Evolutionary conservation across 805 yeast genomes (phyloP).

Genomic region (Pichia californica): DNA sequence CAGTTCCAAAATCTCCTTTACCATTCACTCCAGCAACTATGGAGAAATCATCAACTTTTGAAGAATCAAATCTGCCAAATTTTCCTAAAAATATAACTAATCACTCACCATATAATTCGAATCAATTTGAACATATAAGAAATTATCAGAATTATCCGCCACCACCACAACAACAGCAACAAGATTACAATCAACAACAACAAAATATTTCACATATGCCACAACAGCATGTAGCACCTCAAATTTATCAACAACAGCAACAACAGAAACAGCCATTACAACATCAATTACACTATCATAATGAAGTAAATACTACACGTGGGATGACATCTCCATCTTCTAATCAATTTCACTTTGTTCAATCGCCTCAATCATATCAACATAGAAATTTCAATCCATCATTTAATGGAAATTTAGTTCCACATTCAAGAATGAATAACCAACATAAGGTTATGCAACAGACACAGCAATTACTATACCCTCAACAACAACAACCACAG

Average conservation of each 20-base stretch:
- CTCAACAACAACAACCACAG: neutral
- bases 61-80: no score
- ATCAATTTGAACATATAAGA: no score
- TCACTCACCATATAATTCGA: neutral
- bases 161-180: neutral
- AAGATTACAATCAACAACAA: no score
- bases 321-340: neutral
- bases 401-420: no score
- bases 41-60: no score
- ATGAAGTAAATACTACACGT: neutral
- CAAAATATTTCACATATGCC: neutral
- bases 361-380: neutral
- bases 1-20: conserved; percentile 5
- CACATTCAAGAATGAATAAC: neutral
- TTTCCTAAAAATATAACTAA: no score
- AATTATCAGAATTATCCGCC: neutral
- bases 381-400: neutral
- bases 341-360: neutral
- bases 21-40: conserved; percentile 3
- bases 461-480: neutral
- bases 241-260: neutral
- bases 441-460: neutral
- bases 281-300: neutral
- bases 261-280: neutral
- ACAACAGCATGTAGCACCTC: neutral